phyloP scores from a whole-genome alignment of 495 filamentous ascomycete genomes.

The Talaromyces proteolyticus region DNA sequence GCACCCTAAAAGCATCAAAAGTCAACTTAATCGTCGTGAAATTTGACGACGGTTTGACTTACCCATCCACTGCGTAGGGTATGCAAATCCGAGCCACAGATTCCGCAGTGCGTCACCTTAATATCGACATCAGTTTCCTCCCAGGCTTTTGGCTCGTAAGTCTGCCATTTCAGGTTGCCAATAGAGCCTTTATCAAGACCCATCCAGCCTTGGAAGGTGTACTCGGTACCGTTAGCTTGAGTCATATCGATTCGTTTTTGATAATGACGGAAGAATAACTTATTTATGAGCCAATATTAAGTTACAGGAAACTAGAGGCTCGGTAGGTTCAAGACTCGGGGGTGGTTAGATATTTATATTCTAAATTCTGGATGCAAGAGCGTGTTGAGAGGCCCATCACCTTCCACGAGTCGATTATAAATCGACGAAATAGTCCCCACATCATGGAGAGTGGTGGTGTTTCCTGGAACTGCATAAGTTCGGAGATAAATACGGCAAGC shows the following conservation, averaged over 20 bases:
- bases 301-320: too few relatives aligned
- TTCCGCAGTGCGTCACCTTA: constrained; percentile 36
- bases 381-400: too few relatives aligned
- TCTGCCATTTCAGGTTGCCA: constrained; percentile 72
- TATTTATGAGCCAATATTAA: not conserved
- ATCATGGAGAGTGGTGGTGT: too few relatives aligned
- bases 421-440: too few relatives aligned
- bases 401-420: too few relatives aligned
- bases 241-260: not conserved
- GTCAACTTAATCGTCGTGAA: not conserved
- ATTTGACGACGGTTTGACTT: too few relatives aligned
- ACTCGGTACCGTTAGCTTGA: constrained; percentile 22
- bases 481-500: too few relatives aligned
- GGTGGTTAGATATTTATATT: too few relatives aligned
- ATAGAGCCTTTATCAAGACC: constrained; percentile 49
- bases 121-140: constrained; percentile 69
- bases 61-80: constrained; percentile 71
- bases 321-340: too few relatives aligned
- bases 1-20: constrained; percentile 3
- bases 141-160: constrained; percentile 72
- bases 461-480: too few relatives aligned
- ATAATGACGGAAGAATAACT: not conserved
- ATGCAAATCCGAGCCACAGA: constrained; percentile 60
- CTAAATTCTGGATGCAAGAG: too few relatives aligned
- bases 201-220: constrained; percentile 82